phyloP scores from a whole-genome alignment of 768 basidiomycete genomes.

The Suillus sp. region DNA sequence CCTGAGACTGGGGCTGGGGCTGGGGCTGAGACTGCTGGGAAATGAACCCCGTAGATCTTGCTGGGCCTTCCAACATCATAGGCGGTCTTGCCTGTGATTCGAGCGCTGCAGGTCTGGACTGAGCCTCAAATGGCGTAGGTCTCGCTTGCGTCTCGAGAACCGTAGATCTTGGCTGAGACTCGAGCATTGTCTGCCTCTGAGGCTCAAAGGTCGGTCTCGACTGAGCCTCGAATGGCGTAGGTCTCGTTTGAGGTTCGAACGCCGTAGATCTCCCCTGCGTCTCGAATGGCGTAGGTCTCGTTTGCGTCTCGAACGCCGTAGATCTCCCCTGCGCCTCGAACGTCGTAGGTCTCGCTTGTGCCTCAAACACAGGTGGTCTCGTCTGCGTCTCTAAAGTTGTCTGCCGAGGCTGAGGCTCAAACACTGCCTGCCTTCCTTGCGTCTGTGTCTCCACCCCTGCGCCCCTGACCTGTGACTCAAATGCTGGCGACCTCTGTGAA shows the following conservation, averaged over 20 bases:
- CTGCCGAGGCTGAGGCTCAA: background rate
- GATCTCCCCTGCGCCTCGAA: background rate
- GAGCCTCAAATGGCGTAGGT: background rate
- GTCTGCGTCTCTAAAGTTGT: background rate
- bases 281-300: too few species aligned
- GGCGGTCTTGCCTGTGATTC: background rate
- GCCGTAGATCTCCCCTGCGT: too few species aligned
- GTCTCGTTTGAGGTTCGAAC: too few species aligned
- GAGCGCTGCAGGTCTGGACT: background rate
- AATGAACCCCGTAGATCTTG: background rate
- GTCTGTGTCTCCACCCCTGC: background rate
- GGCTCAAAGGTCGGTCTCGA: background rate
- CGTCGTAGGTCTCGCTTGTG: background rate
- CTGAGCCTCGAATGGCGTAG: too few species aligned
- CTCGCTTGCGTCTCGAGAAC: background rate
- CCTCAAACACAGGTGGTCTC: background rate
- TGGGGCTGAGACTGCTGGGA: conserved; percentile 24
- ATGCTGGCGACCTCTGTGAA: background rate
- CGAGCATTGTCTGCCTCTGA: background rate
- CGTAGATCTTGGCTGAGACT: background rate
- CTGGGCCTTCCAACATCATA: conserved; percentile 3
- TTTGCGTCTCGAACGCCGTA: too few species aligned
- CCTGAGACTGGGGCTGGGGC: conserved; percentile 27
- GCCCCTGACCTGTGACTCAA: background rate
- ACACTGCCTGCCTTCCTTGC: background rate